Conservation (phyloP, 2,329 filamentous ascomycete species). For the Alternaria sp. region DNA sequence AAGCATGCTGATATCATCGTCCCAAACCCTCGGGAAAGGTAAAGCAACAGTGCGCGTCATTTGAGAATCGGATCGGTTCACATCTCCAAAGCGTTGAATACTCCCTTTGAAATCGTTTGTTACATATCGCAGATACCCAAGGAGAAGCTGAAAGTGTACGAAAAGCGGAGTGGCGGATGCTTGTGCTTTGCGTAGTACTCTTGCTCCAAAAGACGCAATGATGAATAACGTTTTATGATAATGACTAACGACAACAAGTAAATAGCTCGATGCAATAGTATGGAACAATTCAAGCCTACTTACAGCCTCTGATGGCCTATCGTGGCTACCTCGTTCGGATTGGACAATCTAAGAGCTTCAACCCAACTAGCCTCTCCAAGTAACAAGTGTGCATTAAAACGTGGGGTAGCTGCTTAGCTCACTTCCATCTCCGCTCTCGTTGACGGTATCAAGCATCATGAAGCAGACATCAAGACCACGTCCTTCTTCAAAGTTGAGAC, state of each 20-base stretch:
- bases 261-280: not conserved
- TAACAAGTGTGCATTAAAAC: not conserved
- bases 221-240: slow-evolving; percentile 1
- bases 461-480: not conserved
- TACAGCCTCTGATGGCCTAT: not conserved
- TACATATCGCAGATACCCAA: not conserved
- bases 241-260: not conserved
- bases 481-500: not conserved
- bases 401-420: slow-evolving; percentile 2
- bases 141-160: not conserved
- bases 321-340: not conserved
- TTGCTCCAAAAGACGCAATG: not conserved
- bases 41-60: slow-evolving; percentile 32
- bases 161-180: not conserved
- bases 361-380: not conserved
- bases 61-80: slow-evolving; percentile 8
- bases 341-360: not conserved
- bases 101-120: not conserved
- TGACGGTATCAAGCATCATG: not conserved
- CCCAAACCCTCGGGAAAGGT: slow-evolving; percentile 34
- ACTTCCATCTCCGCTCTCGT: not conserved
- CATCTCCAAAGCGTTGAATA: not conserved
- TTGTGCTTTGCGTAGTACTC: not conserved
- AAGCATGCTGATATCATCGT: slow-evolving; percentile 38
- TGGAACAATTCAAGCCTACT: not conserved